phyloP scores from a whole-genome alignment of 1,284 basidiomycete species.

The Austroboletus niveus region DNA sequence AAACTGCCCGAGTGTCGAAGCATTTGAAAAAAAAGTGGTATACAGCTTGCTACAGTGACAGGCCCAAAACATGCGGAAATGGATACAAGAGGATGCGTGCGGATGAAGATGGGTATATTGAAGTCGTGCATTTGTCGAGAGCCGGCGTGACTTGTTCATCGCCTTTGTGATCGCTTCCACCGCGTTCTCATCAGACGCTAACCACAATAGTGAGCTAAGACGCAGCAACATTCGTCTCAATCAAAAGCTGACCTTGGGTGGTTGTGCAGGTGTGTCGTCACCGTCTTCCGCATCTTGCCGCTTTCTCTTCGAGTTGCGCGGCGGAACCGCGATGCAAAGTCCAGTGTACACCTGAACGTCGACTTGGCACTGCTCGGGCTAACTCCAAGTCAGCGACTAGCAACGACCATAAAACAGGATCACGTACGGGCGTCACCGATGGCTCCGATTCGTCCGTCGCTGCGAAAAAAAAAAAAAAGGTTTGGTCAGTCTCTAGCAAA shows the following conservation, averaged over 20 bases:
- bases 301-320: slow-evolving; percentile 24
- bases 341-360: slow-evolving; percentile 9
- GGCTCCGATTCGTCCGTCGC: slow-evolving; percentile 5
- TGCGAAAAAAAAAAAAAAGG: not conserved
- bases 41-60: not conserved
- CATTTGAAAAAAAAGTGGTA: not conserved
- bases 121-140: not conserved
- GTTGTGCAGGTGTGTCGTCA: not conserved
- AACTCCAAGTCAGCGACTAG: slow-evolving; percentile 1
- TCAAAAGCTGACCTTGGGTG: slow-evolving; percentile 17
- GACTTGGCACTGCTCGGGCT: too few relatives aligned
- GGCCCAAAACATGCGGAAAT: not conserved
- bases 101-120: not conserved
- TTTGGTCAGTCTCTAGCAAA: too few relatives aligned
- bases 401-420: not conserved
- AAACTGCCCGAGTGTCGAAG: not conserved
- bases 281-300: slow-evolving; percentile 21
- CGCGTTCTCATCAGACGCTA: slow-evolving; percentile 14
- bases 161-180: slow-evolving; percentile 7
- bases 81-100: not conserved
- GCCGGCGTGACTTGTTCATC: slow-evolving; percentile 3
- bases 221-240: too few relatives aligned
- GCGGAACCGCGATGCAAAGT: slow-evolving; percentile 26
- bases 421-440: slow-evolving; percentile 19
- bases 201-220: not conserved